A percentile compares a stretch with the other conserved stretches of the same genome.
phyloP scores from a whole-genome alignment of 78 protist genomes.

The Paratrimastix pyriformis region DNA sequence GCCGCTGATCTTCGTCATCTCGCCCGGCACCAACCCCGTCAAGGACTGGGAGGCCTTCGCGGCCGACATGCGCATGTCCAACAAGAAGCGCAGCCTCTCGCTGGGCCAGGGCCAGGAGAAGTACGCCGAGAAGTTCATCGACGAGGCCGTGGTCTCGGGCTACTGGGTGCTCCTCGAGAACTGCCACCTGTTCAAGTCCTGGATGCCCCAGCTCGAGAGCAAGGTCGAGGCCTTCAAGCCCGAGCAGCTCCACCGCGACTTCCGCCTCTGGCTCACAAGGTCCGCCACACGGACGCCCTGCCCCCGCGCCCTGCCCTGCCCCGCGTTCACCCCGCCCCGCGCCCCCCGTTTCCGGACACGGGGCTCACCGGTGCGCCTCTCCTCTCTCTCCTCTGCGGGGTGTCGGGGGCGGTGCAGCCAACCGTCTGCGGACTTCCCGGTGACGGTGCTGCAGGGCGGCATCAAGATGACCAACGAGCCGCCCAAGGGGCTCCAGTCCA shows the following conservation, averaged over 20 bases:
- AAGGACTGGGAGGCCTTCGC: conserved; percentile 56
- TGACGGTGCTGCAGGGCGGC: conserved; percentile 65
- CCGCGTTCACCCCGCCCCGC: too few relatives aligned
- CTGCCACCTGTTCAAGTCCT: conserved; percentile 67
- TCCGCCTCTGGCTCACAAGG: conserved; percentile 85
- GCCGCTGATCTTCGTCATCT: conserved; percentile 75
- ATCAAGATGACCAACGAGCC: conserved; percentile 83
- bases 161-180: conserved; percentile 79
- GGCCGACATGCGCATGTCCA: conserved; percentile 43
- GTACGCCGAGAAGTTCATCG: conserved; percentile 57
- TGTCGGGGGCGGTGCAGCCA: too few relatives aligned
- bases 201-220: conserved; percentile 62
- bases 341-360: too few relatives aligned
- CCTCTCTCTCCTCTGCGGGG: too few relatives aligned
- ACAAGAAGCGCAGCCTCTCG: conserved; percentile 54
- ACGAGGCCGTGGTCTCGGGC: conserved; percentile 57
- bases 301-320: too few relatives aligned
- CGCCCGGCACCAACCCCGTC: conserved; percentile 85
- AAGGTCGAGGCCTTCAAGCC: conserved; percentile 40
- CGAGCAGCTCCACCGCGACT: conserved; percentile 51
- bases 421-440: conserved; percentile 74
- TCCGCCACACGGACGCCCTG: too few relatives aligned
- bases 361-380: too few relatives aligned
- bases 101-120: conserved; percentile 89
- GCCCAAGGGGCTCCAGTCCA: conserved; percentile 72